Evolutionary conservation across 345 rosid species (phyloP).

Genomic region (Brassica nigra): DNA sequence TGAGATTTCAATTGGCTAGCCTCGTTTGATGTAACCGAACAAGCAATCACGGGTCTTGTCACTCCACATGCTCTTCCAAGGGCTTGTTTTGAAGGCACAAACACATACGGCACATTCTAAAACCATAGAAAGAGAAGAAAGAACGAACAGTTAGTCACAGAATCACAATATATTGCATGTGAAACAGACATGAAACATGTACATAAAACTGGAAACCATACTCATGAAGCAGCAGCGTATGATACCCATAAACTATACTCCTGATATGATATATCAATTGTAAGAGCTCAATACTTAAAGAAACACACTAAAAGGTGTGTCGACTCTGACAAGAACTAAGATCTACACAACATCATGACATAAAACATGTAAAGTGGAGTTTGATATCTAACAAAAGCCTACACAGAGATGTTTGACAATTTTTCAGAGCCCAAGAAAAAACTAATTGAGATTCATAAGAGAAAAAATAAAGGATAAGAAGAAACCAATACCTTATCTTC

Average conservation of each 20-base stretch:
- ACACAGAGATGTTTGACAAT: not conserved
- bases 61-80: slow-evolving; percentile 97
- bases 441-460: slow-evolving; percentile 5
- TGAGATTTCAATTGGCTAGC: slow-evolving; percentile 87
- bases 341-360: not conserved
- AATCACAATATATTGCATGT: not conserved
- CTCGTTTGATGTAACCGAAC: slow-evolving; percentile 86
- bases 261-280: not conserved
- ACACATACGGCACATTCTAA: slow-evolving; percentile 96
- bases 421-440: not conserved
- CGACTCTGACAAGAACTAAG: not conserved
- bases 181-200: not conserved
- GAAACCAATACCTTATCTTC: slow-evolving; percentile 61
- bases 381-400: not conserved
- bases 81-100: slow-evolving; percentile 91
- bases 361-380: not conserved
- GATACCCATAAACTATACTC: not conserved
- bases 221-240: not conserved
- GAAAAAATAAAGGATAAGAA: not conserved
- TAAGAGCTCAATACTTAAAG: not conserved
- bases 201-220: not conserved
- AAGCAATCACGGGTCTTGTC: slow-evolving; percentile 87
- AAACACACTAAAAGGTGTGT: not conserved
- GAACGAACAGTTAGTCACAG: not conserved
- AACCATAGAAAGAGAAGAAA: not conserved